phyloP scores from a whole-genome alignment of 2,329 filamentous ascomycete genomes.

The Nemania abortiva region DNA sequence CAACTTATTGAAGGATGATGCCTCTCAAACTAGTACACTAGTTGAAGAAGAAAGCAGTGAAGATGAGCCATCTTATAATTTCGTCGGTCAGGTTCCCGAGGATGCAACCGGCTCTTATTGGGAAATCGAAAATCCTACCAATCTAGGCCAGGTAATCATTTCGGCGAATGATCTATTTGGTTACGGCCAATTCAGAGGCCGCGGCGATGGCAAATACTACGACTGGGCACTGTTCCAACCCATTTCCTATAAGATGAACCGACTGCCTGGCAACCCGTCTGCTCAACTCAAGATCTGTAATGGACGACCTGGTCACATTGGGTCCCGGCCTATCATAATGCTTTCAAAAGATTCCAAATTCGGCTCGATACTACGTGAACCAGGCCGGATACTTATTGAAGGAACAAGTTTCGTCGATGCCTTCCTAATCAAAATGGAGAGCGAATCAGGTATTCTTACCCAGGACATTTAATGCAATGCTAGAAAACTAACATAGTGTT shows the following conservation, averaged over 20 bases:
- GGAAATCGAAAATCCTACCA: neutral
- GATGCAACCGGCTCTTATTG: no score
- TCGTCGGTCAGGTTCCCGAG: no score
- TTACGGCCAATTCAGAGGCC: no score
- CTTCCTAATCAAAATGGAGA: neutral
- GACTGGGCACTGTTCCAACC: constrained; percentile 15
- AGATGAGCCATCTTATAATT: no score
- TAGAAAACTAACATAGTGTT: no score
- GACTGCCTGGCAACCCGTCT: neutral
- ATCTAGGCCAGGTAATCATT: neutral
- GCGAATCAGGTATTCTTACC: no score
- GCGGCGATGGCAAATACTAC: neutral
- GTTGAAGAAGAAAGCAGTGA: no score
- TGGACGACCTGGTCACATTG: neutral
- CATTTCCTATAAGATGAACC: neutral
- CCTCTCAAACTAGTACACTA: no score
- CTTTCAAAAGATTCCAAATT: neutral
- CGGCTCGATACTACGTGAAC: neutral
- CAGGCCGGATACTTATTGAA: neutral
- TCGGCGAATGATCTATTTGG: no score
- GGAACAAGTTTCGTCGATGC: neutral
- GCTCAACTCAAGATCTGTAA: neutral
- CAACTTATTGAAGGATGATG: no score
- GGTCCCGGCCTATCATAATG: neutral
- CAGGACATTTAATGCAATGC: no score